A percentile compares a stretch with the other conserved stretches of the same genome.
phyloP scores from a whole-genome alignment of 192 early-diverging fungal species.

The Backusella luteola region DNA sequence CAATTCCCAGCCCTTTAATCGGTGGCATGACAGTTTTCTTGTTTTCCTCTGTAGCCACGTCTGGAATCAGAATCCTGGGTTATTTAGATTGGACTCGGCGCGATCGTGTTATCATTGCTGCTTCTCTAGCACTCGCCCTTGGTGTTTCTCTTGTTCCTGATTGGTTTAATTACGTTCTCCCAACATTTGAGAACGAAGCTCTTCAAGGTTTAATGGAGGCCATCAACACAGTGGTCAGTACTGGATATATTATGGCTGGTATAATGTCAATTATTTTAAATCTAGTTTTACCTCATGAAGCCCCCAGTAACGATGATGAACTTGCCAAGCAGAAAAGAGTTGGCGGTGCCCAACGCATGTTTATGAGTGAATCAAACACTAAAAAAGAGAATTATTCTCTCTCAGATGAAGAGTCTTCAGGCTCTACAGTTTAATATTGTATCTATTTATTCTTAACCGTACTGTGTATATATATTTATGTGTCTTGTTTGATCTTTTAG shows the following conservation, averaged over 20 bases:
- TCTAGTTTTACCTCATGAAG: conserved; percentile 33
- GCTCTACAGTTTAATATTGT: not conserved
- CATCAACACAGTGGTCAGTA: conserved; percentile 46
- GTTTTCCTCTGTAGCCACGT: conserved; percentile 52
- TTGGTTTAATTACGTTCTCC: conserved; percentile 49
- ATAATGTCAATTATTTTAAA: conserved; percentile 44
- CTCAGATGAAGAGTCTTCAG: not conserved
- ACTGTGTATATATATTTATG: not conserved
- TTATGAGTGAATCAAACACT: not conserved
- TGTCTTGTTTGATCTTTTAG: not conserved
- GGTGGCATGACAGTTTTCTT: conserved; percentile 57
- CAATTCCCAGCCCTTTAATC: conserved; percentile 44
- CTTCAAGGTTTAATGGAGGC: conserved; percentile 43
- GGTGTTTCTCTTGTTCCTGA: conserved; percentile 49
- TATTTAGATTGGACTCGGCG: conserved; percentile 55
- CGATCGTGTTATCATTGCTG: conserved; percentile 51
- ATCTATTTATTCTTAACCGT: not conserved
- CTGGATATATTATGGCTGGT: conserved; percentile 43
- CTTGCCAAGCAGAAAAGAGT: not conserved
- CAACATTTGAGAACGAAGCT: conserved; percentile 34
- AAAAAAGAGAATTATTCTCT: not conserved
- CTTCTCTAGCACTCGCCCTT: conserved; percentile 45
- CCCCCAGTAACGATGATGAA: not conserved
- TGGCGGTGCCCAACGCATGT: not conserved
- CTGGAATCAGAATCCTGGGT: conserved; percentile 52